Conservation (phyloP, 345 rosid species). For the Populus euphratica region DNA sequence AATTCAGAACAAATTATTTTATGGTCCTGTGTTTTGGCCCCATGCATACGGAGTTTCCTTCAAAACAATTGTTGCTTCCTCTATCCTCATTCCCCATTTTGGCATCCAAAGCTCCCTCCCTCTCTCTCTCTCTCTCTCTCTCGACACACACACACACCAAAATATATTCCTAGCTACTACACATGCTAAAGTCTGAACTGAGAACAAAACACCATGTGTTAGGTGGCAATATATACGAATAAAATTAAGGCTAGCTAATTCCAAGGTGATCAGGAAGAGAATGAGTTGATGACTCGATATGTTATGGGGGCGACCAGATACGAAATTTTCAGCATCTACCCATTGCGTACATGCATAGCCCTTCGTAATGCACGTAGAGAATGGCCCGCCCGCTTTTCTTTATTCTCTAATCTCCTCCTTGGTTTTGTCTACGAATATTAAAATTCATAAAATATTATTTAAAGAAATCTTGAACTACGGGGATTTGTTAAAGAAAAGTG, state of each 20-base stretch:
- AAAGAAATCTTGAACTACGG: background rate
- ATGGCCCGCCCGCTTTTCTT: background rate
- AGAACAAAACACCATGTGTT: conserved; percentile 12
- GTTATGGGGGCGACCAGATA: conserved; percentile 21
- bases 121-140: background rate
- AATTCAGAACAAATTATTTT: background rate
- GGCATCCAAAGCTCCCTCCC: conserved; percentile 16
- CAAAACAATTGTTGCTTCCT: conserved; percentile 10
- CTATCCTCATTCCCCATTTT: conserved; percentile 9
- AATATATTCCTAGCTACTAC: background rate
- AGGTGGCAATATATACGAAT: background rate
- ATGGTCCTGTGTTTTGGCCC: conserved; percentile 5
- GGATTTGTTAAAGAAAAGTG: background rate
- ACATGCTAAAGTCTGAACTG: background rate
- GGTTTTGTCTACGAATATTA: background rate
- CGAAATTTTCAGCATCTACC: conserved; percentile 11
- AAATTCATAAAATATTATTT: background rate
- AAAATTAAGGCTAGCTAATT: background rate
- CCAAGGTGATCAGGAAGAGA: conserved; percentile 12
- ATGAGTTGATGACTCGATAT: background rate
- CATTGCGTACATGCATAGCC: background rate
- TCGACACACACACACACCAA: background rate
- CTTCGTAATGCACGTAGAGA: background rate
- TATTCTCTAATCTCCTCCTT: background rate
- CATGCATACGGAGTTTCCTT: conserved; percentile 22